phyloP scores from a whole-genome alignment of 306 rosid genomes.

The Vigna hirtella region DNA sequence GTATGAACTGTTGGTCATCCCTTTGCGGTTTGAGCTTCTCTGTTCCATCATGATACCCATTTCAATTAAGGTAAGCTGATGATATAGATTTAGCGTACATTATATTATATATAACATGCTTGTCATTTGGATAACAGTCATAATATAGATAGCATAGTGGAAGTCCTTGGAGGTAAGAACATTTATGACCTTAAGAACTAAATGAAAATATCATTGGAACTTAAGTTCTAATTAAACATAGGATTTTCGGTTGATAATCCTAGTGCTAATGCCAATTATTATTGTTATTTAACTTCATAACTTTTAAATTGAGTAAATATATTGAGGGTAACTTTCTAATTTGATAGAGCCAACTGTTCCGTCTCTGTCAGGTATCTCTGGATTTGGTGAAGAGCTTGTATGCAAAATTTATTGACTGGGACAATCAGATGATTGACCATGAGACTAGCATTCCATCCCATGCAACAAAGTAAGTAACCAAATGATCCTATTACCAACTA shows the following conservation, averaged over 20 bases:
- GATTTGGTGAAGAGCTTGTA: slow-evolving; percentile 96
- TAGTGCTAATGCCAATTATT: not conserved
- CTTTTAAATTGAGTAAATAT: slow-evolving; percentile 28
- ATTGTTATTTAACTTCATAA: slow-evolving; percentile 24
- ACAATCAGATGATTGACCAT: slow-evolving; percentile 77
- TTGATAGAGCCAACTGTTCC: slow-evolving; percentile 41
- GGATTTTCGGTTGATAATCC: slow-evolving; percentile 7
- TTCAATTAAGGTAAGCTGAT: slow-evolving; percentile 87
- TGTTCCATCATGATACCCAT: slow-evolving; percentile 99
- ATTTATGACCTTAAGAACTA: slow-evolving; percentile 35
- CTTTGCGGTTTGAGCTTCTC: slow-evolving; percentile 96
- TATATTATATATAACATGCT: slow-evolving; percentile 37
- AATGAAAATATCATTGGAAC: slow-evolving; percentile 38
- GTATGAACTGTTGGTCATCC: slow-evolving; percentile 93
- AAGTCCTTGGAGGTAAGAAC: slow-evolving; percentile 25
- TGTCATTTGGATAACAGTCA: slow-evolving; percentile 18
- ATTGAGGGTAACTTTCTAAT: slow-evolving; percentile 27
- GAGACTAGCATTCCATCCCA: slow-evolving; percentile 88
- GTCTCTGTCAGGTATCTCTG: slow-evolving; percentile 83
- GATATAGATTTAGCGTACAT: slow-evolving; percentile 30
- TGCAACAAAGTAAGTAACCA: slow-evolving; percentile 90
- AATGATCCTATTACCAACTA: slow-evolving; percentile 31
- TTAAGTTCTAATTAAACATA: slow-evolving; percentile 19
- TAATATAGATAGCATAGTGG: slow-evolving; percentile 25
- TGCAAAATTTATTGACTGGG: slow-evolving; percentile 99